These are phyloP conservation scores for Phaeophleospora eucalypticola DNA, from an alignment of 2,329 filamentous ascomycete genomes.

Conservation along the genomic window DNA sequence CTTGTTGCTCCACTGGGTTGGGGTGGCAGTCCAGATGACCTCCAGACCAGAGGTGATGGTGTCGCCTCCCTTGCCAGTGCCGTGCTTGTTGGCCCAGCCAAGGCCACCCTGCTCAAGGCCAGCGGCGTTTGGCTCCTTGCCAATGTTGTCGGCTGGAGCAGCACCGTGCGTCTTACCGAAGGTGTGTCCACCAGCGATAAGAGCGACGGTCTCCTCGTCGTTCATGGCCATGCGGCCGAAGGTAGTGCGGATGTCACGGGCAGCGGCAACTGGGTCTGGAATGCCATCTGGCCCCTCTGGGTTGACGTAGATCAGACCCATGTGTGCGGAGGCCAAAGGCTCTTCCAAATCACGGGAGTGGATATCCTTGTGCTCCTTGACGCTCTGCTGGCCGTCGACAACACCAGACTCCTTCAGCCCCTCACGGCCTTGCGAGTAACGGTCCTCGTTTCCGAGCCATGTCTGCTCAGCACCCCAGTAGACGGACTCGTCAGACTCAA, in stretches of 20 bases:
- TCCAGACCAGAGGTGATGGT: slow-evolving; percentile 74
- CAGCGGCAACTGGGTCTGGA: slow-evolving; percentile 65
- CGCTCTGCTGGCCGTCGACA: slow-evolving; percentile 40
- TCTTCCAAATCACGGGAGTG: slow-evolving; percentile 63
- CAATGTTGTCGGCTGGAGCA: slow-evolving; percentile 59
- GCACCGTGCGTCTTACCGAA: slow-evolving; percentile 82
- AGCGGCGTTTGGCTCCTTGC: slow-evolving; percentile 63
- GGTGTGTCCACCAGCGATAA: slow-evolving; percentile 73
- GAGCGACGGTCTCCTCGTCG: slow-evolving; percentile 74
- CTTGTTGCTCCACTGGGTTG: slow-evolving; percentile 70
- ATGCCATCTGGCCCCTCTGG: slow-evolving; percentile 71
- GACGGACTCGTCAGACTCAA: slow-evolving; percentile 69
- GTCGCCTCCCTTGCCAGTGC: slow-evolving; percentile 64
- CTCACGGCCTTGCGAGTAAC: slow-evolving; percentile 55
- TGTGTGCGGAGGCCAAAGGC: slow-evolving; percentile 64
- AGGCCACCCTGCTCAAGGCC: slow-evolving; percentile 63
- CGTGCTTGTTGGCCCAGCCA: slow-evolving; percentile 65
- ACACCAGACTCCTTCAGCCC: slow-evolving; percentile 44
- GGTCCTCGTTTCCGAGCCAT: slow-evolving; percentile 71
- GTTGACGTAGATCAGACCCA: slow-evolving; percentile 80
- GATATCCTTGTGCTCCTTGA: slow-evolving; percentile 41
- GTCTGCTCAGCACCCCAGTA: slow-evolving; percentile 74
- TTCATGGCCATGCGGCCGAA: slow-evolving; percentile 81
- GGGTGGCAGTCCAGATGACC: slow-evolving; percentile 74
- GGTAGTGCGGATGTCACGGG: slow-evolving; percentile 67